These are phyloP conservation scores for Termitomyces titanicus DNA, from an alignment of 768 basidiomycete species.

Conservation along the genomic window DNA sequence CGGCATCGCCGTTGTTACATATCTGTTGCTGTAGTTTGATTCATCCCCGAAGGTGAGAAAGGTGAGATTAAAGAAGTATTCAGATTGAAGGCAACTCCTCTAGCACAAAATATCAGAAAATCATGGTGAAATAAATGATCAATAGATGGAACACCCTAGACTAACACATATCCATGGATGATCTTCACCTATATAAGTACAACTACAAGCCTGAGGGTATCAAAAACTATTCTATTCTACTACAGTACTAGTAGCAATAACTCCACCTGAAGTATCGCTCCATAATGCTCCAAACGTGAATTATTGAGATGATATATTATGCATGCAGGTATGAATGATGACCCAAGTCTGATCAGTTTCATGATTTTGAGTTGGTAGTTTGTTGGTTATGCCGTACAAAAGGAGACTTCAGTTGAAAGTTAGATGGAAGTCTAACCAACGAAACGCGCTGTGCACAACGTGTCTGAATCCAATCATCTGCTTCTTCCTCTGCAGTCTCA, in stretches of 20 bases:
- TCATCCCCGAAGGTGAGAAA: too few species aligned
- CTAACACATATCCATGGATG: not conserved
- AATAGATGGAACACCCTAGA: too few species aligned
- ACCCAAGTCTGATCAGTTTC: not conserved
- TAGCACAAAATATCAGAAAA: too few species aligned
- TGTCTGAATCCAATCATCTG: conserved; percentile 88
- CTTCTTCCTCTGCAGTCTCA: conserved; percentile 59
- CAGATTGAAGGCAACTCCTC: too few species aligned
- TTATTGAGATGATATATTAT: conserved; percentile 10
- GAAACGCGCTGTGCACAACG: conserved; percentile 84
- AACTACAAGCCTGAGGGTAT: conserved; percentile 2
- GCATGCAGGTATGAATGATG: not conserved
- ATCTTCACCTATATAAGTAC: not conserved
- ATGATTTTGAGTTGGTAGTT: not conserved
- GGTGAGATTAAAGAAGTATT: too few species aligned
- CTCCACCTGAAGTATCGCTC: not conserved
- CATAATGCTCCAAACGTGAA: not conserved
- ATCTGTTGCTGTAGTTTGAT: too few species aligned
- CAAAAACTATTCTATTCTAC: not conserved
- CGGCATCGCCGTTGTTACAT: too few species aligned
- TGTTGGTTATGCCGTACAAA: conserved; percentile 18
- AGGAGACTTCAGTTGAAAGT: conserved; percentile 32
- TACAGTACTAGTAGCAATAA: not conserved
- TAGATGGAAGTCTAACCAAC: conserved; percentile 67
- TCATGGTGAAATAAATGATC: not conserved